A percentile compares a stretch with the other conserved stretches of the same genome.
These are phyloP conservation scores for Yamadazyma diospyri DNA, from an alignment of 1,139 yeast genomes.

Conservation along the genomic window DNA sequence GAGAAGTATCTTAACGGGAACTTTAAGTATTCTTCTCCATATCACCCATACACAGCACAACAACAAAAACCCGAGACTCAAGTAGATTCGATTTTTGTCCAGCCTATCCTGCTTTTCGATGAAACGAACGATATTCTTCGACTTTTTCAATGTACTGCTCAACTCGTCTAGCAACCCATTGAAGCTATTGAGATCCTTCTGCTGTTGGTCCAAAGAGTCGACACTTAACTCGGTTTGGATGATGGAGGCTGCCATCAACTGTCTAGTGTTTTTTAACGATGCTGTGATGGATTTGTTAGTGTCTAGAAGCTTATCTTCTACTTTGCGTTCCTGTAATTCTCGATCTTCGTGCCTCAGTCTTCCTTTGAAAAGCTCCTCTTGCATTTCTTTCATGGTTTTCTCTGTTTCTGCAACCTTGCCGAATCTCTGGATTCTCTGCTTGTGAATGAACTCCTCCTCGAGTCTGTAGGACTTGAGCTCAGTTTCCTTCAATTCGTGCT, in stretches of 20 bases:
- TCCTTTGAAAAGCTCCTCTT: conserved; percentile 12
- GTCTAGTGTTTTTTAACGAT: conserved; percentile 51
- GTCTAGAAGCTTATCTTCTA: conserved; percentile 35
- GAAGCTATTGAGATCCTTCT: conserved; percentile 51
- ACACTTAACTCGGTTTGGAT: conserved; percentile 61
- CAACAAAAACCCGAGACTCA: conserved; percentile 55
- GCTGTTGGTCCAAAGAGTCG: conserved; percentile 57
- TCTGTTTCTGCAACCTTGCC: conserved; percentile 14
- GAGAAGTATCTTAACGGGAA: conserved; percentile 53
- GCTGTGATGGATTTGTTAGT: conserved; percentile 54
- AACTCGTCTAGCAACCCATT: conserved; percentile 53
- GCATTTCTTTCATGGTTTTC: conserved; percentile 14
- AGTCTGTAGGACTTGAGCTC: conserved; percentile 23
- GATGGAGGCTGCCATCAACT: conserved; percentile 51
- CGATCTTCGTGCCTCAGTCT: conserved; percentile 13
- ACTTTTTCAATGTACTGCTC: conserved; percentile 50
- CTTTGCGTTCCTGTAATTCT: conserved; percentile 15
- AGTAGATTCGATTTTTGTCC: conserved; percentile 58
- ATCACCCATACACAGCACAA: conserved; percentile 59
- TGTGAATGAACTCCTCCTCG: conserved; percentile 27
- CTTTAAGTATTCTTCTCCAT: conserved; percentile 58
- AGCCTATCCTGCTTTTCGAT: conserved; percentile 65
- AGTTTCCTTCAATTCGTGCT: conserved; percentile 21
- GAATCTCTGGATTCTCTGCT: conserved; percentile 24
- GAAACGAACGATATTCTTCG: conserved; percentile 54